Percentiles rank a stretch among this genome's conserved stretches.
phyloP scores from a whole-genome alignment of 2,329 filamentous ascomycete genomes.

The Calonectria pseudoturangicola region DNA sequence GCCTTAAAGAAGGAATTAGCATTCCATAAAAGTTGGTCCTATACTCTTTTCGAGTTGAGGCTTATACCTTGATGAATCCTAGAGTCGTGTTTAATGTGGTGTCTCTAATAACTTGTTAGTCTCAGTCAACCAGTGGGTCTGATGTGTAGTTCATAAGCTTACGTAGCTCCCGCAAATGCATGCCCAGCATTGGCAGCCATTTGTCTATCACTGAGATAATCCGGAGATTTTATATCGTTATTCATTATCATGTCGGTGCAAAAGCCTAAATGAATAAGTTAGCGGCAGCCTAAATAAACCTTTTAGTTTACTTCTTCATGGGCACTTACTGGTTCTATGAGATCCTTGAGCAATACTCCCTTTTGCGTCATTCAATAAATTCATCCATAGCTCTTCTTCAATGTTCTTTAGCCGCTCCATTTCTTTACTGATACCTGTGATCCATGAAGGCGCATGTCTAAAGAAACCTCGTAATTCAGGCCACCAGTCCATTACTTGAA shows the following conservation, averaged over 20 bases:
- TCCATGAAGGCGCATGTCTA: constrained; percentile 22
- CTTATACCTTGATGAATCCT: constrained; percentile 22
- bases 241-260: constrained; percentile 30
- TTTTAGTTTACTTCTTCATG: too few relatives aligned
- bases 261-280: constrained; percentile 10
- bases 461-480: constrained; percentile 25
- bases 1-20: neutral
- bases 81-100: constrained; percentile 27
- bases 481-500: constrained; percentile 36
- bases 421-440: constrained; percentile 24
- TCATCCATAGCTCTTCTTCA: constrained; percentile 32
- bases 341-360: constrained; percentile 18
- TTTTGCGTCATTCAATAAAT: constrained; percentile 19
- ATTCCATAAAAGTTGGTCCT: too few relatives aligned
- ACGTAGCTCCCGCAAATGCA: constrained; percentile 26
- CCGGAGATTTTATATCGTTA: constrained; percentile 4
- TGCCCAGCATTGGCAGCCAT: constrained; percentile 33
- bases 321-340: constrained; percentile 24
- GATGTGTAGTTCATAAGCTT: neutral
- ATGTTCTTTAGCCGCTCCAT: constrained; percentile 30
- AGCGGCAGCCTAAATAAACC: too few relatives aligned
- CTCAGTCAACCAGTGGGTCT: neutral
- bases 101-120: neutral
- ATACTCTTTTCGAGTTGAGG: too few relatives aligned
- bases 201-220: constrained; percentile 28